Percentiles rank a stretch among this genome's conserved stretches.
phyloP scores from a whole-genome alignment of 306 rosid genomes.

The Mimosa pudica region DNA sequence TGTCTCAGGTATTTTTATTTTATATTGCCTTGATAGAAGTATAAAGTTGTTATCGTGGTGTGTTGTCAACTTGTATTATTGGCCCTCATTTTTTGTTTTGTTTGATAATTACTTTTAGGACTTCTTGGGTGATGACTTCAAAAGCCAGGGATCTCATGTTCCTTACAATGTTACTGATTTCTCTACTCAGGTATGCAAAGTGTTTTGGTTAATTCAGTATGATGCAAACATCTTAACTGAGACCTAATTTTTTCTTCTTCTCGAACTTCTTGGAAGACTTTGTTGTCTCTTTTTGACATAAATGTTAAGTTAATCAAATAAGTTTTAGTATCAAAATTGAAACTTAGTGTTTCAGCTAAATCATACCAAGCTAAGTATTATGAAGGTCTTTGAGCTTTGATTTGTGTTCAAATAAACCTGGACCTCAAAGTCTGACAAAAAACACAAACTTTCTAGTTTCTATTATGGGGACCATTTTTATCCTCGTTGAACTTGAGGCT shows the following conservation, averaged over 20 bases:
- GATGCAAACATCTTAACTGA: neutral
- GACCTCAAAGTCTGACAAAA: neutral
- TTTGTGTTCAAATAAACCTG: neutral
- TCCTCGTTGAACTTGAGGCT: neutral
- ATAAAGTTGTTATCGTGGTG: conserved; percentile 28
- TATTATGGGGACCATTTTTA: neutral
- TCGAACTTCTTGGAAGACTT: neutral
- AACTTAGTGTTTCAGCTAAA: neutral
- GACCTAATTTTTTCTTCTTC: neutral
- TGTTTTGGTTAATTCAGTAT: conserved; percentile 11
- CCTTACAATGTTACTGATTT: conserved; percentile 93
- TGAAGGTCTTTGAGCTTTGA: neutral
- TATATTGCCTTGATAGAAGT: neutral
- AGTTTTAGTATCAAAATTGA: no score
- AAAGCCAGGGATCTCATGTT: conserved; percentile 99
- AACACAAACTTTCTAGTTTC: neutral
- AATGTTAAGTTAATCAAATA: neutral
- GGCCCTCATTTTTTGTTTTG: conserved; percentile 28
- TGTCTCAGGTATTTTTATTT: conserved; percentile 77
- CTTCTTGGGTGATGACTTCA: conserved; percentile 97
- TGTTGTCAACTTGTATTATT: neutral
- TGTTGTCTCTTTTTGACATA: neutral
- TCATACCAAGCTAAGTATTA: neutral
- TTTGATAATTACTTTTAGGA: conserved; percentile 56
- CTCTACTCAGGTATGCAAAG: conserved; percentile 78